Base-by-base conservation (phyloP, 768 basidiomycete species). In the Phylloporus sp. region DNA sequence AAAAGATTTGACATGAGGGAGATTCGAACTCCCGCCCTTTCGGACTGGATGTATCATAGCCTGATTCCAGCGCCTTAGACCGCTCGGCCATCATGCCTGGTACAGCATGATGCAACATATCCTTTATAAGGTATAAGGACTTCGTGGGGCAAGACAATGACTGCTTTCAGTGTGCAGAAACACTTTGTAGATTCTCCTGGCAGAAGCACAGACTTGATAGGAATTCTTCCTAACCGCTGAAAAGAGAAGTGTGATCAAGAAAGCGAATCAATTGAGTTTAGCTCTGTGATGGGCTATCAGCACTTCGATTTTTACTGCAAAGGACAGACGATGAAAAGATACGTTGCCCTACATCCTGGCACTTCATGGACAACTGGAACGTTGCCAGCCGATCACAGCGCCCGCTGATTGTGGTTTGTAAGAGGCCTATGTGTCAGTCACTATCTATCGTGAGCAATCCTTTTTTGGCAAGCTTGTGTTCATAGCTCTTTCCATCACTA, bases 21-120 rank as follows among this genome's bases (percentile, higher is more conserved):
- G 61, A 62, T 62, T 62, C 57, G 61, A 64, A 64, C 61, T 64
- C 61, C 59, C 62, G 61, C 61, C 61, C 60, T 64, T 63, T 63
- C 60, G 63, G 63, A 62, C 61, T 62, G 62, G 61, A 65, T 62
- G 18, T 15, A 4, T 28, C 17, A 0, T 5, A 26, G 44, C 73
- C 72, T 73, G 70, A 72, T 69, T 77, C 76, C 73, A 71, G 75
- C 74, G 73, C 76, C 76, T 77, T 76, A 69, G 74, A 77, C 75
- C 74, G 72, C 75, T 77, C 76, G 75, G 74, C 75, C 76, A 76
- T 74, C 68, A 60, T 65, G 65, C 64, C 62, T 15, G n/a, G n/a
- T n/a, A n/a, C n/a, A n/a, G n/a, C n/a, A n/a, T n/a, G n/a, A n/a
- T n/a, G n/a, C n/a, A n/a, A n/a, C n/a, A n/a, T n/a, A n/a, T n/a